phyloP scores from a whole-genome alignment of 441 rosid genomes.

The Adansonia grandidieri region DNA sequence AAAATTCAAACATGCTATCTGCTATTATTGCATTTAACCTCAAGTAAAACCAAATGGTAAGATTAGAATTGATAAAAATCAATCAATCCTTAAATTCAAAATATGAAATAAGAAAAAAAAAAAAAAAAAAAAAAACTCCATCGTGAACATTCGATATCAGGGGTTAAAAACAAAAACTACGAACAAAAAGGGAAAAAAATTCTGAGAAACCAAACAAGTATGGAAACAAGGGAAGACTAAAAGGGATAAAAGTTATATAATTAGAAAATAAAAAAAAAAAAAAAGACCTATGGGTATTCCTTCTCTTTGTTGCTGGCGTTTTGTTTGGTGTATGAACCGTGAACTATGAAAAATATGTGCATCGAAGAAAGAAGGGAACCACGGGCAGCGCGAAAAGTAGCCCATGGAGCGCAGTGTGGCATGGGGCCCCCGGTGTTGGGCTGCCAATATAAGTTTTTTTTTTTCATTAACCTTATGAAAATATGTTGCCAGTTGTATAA shows the following conservation, averaged over 20 bases:
- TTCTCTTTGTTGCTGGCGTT: not conserved
- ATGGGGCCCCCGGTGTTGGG: not conserved
- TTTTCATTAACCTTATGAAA: too few relatives aligned
- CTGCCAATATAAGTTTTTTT: not conserved
- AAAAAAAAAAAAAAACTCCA: not conserved
- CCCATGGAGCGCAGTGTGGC: not conserved
- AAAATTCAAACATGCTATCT: not conserved
- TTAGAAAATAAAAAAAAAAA: not conserved
- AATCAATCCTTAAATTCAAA: not conserved
- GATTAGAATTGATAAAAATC: not conserved
- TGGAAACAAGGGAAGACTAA: not conserved
- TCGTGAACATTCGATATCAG: not conserved
- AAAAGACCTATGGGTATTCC: not conserved
- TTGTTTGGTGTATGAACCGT: not conserved
- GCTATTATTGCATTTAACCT: not conserved
- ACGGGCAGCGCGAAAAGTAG: not conserved
- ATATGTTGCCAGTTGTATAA: too few relatives aligned
- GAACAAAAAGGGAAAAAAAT: not conserved
- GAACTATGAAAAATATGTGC: not conserved
- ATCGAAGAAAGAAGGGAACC: not conserved
- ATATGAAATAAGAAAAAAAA: not conserved
- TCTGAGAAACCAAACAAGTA: slow-evolving; percentile 5
- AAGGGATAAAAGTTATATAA: not conserved
- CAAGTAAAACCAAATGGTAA: not conserved
- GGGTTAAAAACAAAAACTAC: not conserved